Base-by-base conservation (phyloP, 176 grass and related monocot species). In the Aechmea fasciata region DNA sequence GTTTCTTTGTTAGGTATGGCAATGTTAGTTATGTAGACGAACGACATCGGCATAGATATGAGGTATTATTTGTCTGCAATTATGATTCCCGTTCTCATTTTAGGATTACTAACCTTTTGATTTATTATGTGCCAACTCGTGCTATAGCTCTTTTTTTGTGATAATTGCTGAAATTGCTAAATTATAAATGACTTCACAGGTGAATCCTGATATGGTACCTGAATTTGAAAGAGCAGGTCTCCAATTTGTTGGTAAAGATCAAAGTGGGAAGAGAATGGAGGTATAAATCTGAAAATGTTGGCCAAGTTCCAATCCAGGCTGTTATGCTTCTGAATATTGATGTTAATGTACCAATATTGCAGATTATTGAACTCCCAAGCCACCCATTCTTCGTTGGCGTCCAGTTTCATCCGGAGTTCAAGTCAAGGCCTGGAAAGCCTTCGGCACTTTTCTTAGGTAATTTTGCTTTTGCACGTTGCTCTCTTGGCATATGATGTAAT, bases 371-470 rank as follows among this genome's bases (percentile, higher is more conserved):
- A 75, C 54, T 99, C 47, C 87, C 82, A 26, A 75, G 54, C 68
- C 94, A 99, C 66, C 88, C 84, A 48, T 99, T 79, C 68, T 99
- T 85, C 63, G 69, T 93, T 11, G 90, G 94, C 29, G 80, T 80
- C 66, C 94, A 99, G 54, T 99, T 99, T 79, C 94, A 99, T 72
- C 94, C 94, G 25, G 94, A 99, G 80, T 99, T 87, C 64, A 93
- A 99, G 83, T 99, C 94, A 15, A 85, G 90, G 76, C 90, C 90
- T 17, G 86, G 87, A 79, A 93, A 86, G 10, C 90, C 94, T 15
- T 90, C 86, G 75, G 73, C 94, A 18, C 84, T 99, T 73, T 99
- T 99, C 84, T 75, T 83, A 90, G 94, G 94, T 99, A 93, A 87
- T 11, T 66, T 48, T 12, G 2, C 9, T 3, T 10, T 15, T 3